Evolutionary conservation across 1,284 basidiomycete genomes (phyloP), one percentile per base, ranked within the genome.

Genomic region (Wolfiporia cocos): DNA sequence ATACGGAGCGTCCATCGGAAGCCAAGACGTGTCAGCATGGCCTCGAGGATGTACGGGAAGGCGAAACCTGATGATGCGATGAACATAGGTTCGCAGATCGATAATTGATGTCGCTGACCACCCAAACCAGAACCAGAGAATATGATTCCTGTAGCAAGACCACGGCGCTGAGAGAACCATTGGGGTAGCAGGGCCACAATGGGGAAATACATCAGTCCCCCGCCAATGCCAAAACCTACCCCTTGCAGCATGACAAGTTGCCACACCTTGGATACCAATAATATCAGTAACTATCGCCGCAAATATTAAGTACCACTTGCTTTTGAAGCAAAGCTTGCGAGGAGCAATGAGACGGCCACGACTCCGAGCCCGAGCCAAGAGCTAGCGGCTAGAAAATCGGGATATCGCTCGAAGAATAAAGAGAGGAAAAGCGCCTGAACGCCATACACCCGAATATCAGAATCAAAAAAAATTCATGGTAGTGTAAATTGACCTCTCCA

Each of bases 71-170:
- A 7, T 29, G 3, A 7, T 28, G 26, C 26, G 7, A 28, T 28
- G 26, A 28, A 28, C 14, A 14, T 7, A 7, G 26, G 14, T 9
- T 9, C 26, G 26, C 9, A 28, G 5, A 18, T 5, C 4, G 10
- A 3, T 17, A 7, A 20, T 22, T 6, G 11, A 34, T 12, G 2
- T 17, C 12, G 21, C 48, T 42, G 23, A 52, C 58, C 56, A 7
- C 57, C 57, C 4, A 58, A 41, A 24, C 57, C 56, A 5, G 55
- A 54, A 3, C 58, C 57, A 1, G 58, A 56, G 39, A 59, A 59
- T 39, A 61, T 56, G 35, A 59, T 55, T 3, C 57, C 56, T 5
- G 51, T 51, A 2, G 59, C 57, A 17, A 59, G 52, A 11, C 57
- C 57, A 1, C 55, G 49, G 24, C 53, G 53, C 29, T 49, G 44